phyloP scores from a whole-genome alignment of 768 basidiomycete genomes.

The Peribolospora kevripleyi region DNA sequence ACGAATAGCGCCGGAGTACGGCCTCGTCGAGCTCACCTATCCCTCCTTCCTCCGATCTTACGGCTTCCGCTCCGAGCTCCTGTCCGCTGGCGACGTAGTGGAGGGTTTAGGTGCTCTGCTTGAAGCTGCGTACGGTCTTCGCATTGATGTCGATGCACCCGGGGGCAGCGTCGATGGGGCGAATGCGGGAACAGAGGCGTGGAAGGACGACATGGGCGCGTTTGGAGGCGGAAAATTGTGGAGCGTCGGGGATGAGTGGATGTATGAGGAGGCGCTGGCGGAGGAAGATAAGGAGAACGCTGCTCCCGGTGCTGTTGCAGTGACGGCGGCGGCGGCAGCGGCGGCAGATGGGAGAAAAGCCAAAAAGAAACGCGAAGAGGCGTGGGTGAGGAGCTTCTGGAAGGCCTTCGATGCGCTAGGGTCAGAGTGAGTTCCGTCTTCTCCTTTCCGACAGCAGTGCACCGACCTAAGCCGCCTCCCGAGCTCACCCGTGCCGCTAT shows the following conservation, averaged over 20 bases:
- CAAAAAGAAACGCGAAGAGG: conserved; percentile 31
- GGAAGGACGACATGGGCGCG: background rate
- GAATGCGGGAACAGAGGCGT: background rate
- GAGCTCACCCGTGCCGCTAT: background rate
- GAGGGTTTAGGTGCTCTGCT: conserved; percentile 68
- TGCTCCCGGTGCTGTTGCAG: background rate
- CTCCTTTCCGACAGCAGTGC: background rate
- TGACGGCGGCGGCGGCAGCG: conserved; percentile 7
- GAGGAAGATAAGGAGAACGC: background rate
- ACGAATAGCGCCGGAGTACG: conserved; percentile 78
- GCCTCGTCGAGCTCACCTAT: conserved; percentile 74
- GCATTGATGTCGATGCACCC: conserved; percentile 59
- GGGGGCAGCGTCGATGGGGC: conserved; percentile 34
- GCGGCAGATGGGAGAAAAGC: conserved; percentile 9
- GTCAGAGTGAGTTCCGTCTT: conserved; percentile 40
- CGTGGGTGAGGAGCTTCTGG: conserved; percentile 92
- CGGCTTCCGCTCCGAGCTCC: conserved; percentile 64
- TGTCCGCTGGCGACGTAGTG: conserved; percentile 79
- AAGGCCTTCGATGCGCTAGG: conserved; percentile 66
- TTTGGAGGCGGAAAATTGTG: conserved; percentile 1
- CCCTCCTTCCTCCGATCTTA: conserved; percentile 79
- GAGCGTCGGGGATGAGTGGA: conserved; percentile 7
- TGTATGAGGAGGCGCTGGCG: conserved; percentile 13
- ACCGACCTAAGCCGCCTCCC: background rate
- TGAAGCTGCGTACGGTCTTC: conserved; percentile 73